A percentile compares a stretch with the other conserved stretches of the same genome.
Evolutionary conservation across 805 yeast genomes (phyloP).

Genomic region (Teunomyces panamensis): DNA sequence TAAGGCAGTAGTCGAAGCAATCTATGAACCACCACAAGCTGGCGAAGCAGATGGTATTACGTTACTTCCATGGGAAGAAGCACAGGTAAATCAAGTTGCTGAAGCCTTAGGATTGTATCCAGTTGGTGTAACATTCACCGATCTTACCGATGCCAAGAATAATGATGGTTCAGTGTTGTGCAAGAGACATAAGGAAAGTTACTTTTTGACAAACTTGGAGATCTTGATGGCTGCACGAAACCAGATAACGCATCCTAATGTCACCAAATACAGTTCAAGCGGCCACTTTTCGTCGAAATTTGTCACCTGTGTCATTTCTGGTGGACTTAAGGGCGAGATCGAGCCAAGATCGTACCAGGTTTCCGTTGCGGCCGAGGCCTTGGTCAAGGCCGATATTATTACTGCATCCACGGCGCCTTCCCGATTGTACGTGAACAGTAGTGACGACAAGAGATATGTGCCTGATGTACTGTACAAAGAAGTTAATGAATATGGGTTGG

Average conservation of each 20-base stretch:
- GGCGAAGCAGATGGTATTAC: conserved; percentile 86
- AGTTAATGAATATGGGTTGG: conserved; percentile 81
- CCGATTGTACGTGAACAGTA: conserved; percentile 73
- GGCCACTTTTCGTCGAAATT: conserved; percentile 82
- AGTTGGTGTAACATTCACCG: conserved; percentile 87
- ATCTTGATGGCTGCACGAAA: conserved; percentile 76
- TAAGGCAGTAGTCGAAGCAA: conserved; percentile 90
- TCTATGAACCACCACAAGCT: conserved; percentile 88
- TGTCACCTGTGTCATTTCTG: conserved; percentile 89
- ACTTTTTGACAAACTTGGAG: conserved; percentile 86
- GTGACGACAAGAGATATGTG: conserved; percentile 74
- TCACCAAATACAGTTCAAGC: conserved; percentile 57
- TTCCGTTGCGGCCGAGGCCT: conserved; percentile 79
- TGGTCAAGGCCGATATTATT: conserved; percentile 81
- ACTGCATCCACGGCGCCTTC: conserved; percentile 89
- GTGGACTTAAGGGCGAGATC: conserved; percentile 84
- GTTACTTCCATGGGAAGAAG: conserved; percentile 52
- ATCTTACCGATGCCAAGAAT: conserved; percentile 79
- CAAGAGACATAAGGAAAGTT: conserved; percentile 89
- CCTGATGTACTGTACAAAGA: conserved; percentile 89
- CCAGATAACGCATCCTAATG: conserved; percentile 65
- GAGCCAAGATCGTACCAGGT: conserved; percentile 92
- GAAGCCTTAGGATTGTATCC: conserved; percentile 57
- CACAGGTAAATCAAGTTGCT: conserved; percentile 53
- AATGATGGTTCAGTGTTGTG: conserved; percentile 89